Conservation (phyloP, 306 rosid species). For the Dalbergia cochinchinensis region DNA sequence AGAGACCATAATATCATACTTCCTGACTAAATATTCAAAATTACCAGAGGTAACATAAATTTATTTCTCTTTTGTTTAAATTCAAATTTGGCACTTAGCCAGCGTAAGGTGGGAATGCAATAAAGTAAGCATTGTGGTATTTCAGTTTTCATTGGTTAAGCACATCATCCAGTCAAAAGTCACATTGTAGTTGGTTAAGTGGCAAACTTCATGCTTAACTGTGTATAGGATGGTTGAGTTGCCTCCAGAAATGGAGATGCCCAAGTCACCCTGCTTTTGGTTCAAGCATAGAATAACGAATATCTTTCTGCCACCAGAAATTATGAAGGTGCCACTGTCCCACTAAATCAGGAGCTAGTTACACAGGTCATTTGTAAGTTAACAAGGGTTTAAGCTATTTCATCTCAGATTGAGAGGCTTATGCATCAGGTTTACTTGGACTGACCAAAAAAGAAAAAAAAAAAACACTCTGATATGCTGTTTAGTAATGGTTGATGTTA, state of each 20-base stretch:
- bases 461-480: too few species aligned
- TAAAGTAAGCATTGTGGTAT: conserved; percentile 15
- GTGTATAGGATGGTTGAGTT: conserved; percentile 38
- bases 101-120: conserved; percentile 31
- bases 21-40: conserved; percentile 69
- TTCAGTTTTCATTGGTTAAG: conserved; percentile 37
- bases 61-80: conserved; percentile 33
- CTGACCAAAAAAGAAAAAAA: too few species aligned
- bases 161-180: conserved; percentile 32
- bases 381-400: conserved; percentile 5
- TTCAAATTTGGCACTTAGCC: conserved; percentile 29
- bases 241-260: conserved; percentile 21
- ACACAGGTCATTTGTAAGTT: conserved; percentile 12
- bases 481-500: too few species aligned
- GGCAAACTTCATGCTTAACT: conserved; percentile 30
- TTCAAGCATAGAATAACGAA: conserved; percentile 29
- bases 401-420: conserved; percentile 31
- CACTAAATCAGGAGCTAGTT: conserved; percentile 17
- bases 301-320: conserved; percentile 11
- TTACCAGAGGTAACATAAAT: conserved; percentile 73
- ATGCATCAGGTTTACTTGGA: conserved; percentile 20
- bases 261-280: conserved; percentile 15
- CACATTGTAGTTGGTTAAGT: conserved; percentile 23
- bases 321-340: conserved; percentile 16
- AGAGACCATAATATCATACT: conserved; percentile 72